Percentiles rank a stretch among this genome's conserved stretches.
phyloP scores from a whole-genome alignment of 2,329 filamentous ascomycete species.

The Elsinoe ampelina region DNA sequence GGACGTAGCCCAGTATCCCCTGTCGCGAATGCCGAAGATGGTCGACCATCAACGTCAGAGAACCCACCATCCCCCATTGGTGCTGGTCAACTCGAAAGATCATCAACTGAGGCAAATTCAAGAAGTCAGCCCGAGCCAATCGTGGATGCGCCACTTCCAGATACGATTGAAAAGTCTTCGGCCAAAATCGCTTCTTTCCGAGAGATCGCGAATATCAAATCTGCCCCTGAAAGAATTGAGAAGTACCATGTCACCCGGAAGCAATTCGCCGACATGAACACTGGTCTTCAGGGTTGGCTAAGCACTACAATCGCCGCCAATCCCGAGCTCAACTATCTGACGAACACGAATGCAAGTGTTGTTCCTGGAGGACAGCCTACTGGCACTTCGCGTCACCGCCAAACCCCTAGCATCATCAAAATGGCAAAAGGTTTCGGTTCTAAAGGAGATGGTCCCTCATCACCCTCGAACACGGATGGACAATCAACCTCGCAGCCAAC shows the following conservation, averaged over 20 bases:
- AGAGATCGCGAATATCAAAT: conserved; percentile 65
- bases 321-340: conserved; percentile 42
- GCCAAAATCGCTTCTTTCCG: conserved; percentile 52
- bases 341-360: conserved; percentile 14
- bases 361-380: neutral
- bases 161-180: neutral
- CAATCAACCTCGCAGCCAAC: neutral
- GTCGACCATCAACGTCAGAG: conserved; percentile 12
- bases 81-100: conserved; percentile 15
- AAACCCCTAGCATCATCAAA: conserved; percentile 23
- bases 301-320: conserved; percentile 39
- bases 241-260: conserved; percentile 64
- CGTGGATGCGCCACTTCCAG: neutral
- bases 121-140: neutral
- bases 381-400: conserved; percentile 18
- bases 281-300: conserved; percentile 60
- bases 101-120: neutral
- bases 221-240: conserved; percentile 57
- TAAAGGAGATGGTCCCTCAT: conserved; percentile 7
- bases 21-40: neutral
- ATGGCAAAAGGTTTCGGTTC: conserved; percentile 15
- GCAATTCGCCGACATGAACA: conserved; percentile 62
- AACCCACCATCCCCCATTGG: neutral
- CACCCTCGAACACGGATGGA: neutral
- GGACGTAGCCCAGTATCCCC: neutral